These are phyloP conservation scores for Aspergillus taichungensis DNA, from an alignment of 495 filamentous ascomycete species.

Conservation along the genomic window DNA sequence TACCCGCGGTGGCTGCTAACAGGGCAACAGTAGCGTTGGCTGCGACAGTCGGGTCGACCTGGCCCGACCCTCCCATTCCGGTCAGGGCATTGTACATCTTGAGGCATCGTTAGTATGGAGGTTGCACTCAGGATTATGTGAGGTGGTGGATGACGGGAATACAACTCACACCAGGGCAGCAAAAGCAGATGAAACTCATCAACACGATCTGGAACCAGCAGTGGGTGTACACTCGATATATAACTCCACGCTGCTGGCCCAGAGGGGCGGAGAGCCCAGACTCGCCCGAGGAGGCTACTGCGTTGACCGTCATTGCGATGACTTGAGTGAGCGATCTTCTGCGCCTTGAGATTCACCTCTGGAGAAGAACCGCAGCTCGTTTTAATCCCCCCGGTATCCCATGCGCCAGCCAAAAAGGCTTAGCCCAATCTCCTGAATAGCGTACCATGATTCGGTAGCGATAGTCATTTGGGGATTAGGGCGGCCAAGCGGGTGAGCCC, in stretches of 20 bases:
- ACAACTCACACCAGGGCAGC: conserved; percentile 55
- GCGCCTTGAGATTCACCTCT: no score
- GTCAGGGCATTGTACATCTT: conserved; percentile 65
- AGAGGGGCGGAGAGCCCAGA: background rate
- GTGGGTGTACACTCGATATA: background rate
- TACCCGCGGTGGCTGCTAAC: conserved; percentile 28
- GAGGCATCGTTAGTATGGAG: background rate
- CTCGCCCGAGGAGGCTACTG: background rate
- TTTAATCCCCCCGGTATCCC: no score
- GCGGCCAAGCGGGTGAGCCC: no score
- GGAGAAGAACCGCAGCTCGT: no score
- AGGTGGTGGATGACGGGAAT: background rate
- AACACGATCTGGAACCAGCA: conserved; percentile 35
- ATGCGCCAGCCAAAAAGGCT: no score
- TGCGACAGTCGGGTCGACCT: conserved; percentile 32
- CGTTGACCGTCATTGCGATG: background rate
- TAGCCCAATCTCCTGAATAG: no score
- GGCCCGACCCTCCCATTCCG: conserved; percentile 48
- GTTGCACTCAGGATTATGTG: no score
- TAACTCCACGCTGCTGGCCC: no score
- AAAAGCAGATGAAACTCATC: conserved; percentile 62
- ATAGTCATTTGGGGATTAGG: no score
- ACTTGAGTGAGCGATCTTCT: no score
- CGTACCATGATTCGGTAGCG: no score
- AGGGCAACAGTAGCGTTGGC: conserved; percentile 36